Evolutionary conservation across 768 basidiomycete species (phyloP), one percentile per base, ranked within the genome.

Genomic region (Termitomyces sp.): DNA sequence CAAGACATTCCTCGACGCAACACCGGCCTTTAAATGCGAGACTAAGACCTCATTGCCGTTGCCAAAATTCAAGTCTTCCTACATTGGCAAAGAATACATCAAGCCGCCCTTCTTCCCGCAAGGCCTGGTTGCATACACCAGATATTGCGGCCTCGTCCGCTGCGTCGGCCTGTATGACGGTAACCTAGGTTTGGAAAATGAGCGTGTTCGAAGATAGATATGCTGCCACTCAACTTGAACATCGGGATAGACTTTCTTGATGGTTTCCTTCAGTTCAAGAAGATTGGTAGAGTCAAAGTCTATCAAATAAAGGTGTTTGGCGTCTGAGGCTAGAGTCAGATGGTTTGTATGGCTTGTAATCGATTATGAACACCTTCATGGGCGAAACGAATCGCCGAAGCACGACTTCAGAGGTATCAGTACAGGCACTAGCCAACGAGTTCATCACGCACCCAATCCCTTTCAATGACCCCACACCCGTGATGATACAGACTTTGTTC

Each of bases 11-110:
- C 35, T 63, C 2, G 76, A 76, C 2, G 77, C 80, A 47, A 88
- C 68, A 11, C 90, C 91, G 53, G 91, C 91, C 90, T 93, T 57
- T 20, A 42, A 16, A 31, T 27, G 3, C 29, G 18, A 40, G 16
- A 38, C 48, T 11, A 33, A 31, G 25, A 38, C 9, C 29, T 9
- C 51, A n/a, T n/a, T 15, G 11, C 15, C 25, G 38, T n/a, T 23
- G 16, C 5, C 22, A 33, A 6, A 1, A n/a, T n/a, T n/a, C n/a
- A 22, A 50, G 23, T 23, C n/a, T 20, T 45, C 83, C 50, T 64
- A 92, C 94, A 67, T 98, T 97, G 32, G 95, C 95, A 66, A 94
- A 98, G 77, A 97, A 97, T 59, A 95, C 85, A 61, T 98, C 95
- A 12, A 98, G 76, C 56, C 84, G 80, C 9, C 94, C 93, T 65